Conservation (phyloP, 805 yeast species). For the Kregervanrija fluxuum region DNA sequence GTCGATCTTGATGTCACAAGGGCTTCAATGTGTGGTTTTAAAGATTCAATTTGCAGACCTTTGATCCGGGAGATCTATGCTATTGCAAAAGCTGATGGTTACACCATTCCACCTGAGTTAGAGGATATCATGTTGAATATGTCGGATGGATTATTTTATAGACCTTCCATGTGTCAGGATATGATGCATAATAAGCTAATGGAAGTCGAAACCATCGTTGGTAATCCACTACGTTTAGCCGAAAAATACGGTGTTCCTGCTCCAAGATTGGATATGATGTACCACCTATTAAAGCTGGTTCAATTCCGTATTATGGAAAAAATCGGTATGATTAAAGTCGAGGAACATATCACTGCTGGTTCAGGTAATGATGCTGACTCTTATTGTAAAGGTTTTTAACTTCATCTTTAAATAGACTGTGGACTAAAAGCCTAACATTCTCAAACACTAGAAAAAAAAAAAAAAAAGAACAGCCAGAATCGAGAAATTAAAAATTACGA, state of each 20-base stretch:
- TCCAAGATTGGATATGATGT: constrained; percentile 53
- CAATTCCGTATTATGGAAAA: constrained; percentile 57
- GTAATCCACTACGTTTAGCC: constrained; percentile 33
- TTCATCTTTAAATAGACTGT: too few species aligned
- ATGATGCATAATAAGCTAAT: constrained; percentile 29
- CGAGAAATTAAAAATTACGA: too few species aligned
- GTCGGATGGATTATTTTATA: constrained; percentile 33
- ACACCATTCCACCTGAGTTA: constrained; percentile 26
- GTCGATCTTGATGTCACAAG: constrained; percentile 30
- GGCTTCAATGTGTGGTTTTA: constrained; percentile 19
- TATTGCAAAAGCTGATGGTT: constrained; percentile 42
- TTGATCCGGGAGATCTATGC: constrained; percentile 36
- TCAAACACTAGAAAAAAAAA: too few species aligned
- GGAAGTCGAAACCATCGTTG: constrained; percentile 36
- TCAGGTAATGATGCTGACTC: too few species aligned
- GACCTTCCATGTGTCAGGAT: constrained; percentile 42
- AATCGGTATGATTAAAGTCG: constrained; percentile 33
- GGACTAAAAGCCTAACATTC: too few species aligned
- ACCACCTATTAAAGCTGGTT: constrained; percentile 47
- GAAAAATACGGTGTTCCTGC: constrained; percentile 33
- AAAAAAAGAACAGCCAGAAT: too few species aligned
- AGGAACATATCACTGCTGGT: constrained; percentile 10
- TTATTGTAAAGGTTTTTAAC: too few species aligned
- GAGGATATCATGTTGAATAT: constrained; percentile 28
- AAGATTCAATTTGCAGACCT: constrained; percentile 25